Evolutionary conservation across 2,329 filamentous ascomycete species (phyloP), one percentile per base, ranked within the genome.

Genomic region (Biscogniauxia sp.): DNA sequence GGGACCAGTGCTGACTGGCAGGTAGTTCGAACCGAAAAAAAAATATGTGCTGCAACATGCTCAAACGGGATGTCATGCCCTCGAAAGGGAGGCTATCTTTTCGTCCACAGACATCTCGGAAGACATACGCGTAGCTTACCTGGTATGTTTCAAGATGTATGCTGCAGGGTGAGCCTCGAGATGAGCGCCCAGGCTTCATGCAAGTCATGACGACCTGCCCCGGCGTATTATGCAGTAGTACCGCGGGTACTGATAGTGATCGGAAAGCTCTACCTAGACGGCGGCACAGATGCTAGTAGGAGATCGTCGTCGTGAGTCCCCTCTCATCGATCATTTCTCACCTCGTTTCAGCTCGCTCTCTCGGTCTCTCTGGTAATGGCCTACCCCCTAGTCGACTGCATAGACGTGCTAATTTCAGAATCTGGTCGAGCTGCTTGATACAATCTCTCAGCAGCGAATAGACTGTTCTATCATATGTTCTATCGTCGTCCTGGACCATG

Each of bases 121-220:
- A 59, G 32, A 57, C 50, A 49, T 58, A 57, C 62, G 59, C 60
- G 64, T 64, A 61, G 62, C 52, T 64, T 56, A 55, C 54, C 58
- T 64, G 56, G 54, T 60, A 61, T 60, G 65, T 67, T 66, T 70
- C 65, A 66, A 50, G 57, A 57, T 64, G 60, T 32, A 11, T 56
- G 26, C 58, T 64, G 56, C 60, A 61, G 60, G 37, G 60, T 58
- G 55, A 55, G 62, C 55, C 45, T 23, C 59, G 54, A 61, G n/a
- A 54, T 56, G 57, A 60, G 55, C 55, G 58, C 53, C 41, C 51
- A 32, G 56, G 28, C 55, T 59, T 50, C 60, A 67, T 67, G 65
- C 65, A 64, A 67, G 65, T 67, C 64, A 64, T 66, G 55, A 64
- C 56, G 61, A 66, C 59, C 61, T 56, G 54, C 59, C 59, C 60